Evolutionary conservation across 2,329 filamentous ascomycete genomes (phyloP).

Genomic region (Aureobasidium lini): DNA sequence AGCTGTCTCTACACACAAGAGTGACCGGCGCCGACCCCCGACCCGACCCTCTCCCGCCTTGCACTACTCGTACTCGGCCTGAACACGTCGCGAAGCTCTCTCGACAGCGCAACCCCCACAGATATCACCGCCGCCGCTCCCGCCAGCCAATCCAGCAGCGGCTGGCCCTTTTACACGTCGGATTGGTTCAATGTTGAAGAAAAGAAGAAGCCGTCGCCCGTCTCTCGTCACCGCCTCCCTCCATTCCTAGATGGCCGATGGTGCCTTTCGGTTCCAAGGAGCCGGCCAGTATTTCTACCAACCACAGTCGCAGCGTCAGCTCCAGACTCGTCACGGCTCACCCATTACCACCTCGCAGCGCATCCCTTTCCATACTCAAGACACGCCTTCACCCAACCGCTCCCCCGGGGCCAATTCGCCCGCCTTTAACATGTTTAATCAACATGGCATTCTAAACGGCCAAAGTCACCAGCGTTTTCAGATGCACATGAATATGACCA

Average conservation of each 20-base stretch:
- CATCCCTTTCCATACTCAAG: slow-evolving; percentile 36
- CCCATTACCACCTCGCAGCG: slow-evolving; percentile 30
- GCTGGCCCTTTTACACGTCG: slow-evolving; percentile 2
- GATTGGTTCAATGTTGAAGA: slow-evolving; percentile 39
- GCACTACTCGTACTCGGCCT: neutral
- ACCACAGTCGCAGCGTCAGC: slow-evolving; percentile 40
- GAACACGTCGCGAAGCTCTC: slow-evolving; percentile 10
- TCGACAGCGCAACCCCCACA: neutral
- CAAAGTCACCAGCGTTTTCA: slow-evolving; percentile 51
- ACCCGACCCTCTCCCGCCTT: neutral
- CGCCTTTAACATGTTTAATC: slow-evolving; percentile 62
- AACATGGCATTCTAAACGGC: slow-evolving; percentile 70
- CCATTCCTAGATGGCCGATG: slow-evolving; percentile 60
- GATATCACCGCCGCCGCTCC: neutral
- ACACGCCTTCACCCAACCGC: slow-evolving; percentile 52
- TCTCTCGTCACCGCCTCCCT: slow-evolving; percentile 30
- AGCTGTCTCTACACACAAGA: neutral
- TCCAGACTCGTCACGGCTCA: slow-evolving; percentile 41
- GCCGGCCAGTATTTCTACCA: slow-evolving; percentile 53
- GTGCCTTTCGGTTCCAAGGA: slow-evolving; percentile 56
- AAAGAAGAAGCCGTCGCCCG: slow-evolving; percentile 40
- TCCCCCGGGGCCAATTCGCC: slow-evolving; percentile 48
- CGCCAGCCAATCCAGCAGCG: slow-evolving; percentile 14
- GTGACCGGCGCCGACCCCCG: neutral
- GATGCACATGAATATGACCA: slow-evolving; percentile 55